Base-by-base conservation (phyloP, 148 eudicot genomes). In the Fagopyrum tataricum region DNA sequence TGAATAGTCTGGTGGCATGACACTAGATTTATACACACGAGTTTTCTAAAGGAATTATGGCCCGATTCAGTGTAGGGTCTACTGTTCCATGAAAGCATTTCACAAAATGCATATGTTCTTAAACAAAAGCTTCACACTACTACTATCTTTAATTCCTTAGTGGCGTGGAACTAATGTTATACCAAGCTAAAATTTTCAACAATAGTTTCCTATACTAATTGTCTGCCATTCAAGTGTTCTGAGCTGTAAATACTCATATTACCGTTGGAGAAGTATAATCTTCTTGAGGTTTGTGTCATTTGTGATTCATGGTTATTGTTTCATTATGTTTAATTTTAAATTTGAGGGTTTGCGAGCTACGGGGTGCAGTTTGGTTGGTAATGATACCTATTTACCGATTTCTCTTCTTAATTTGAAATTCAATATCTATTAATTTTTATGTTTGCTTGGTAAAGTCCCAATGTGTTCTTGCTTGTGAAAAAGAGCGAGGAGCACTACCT, bases 301-400 rank as follows among this genome's bases (percentile, higher is more conserved):
- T n/a, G n/a, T n/a, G n/a, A n/a, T n/a, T n/a, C n/a, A n/a, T n/a
- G n/a, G n/a, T n/a, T n/a, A n/a, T n/a, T n/a, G n/a, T n/a, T n/a
- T n/a, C n/a, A n/a, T n/a, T n/a, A n/a, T n/a, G n/a, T n/a, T n/a
- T n/a, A n/a, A n/a, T n/a, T n/a, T n/a, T n/a, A 91, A 95, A 82
- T 95, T 91, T 70, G 87, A 87, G 74, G 84, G 80, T 72, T 81
- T 95, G 66, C 79, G 79, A 73, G 78, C 83, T 4, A 95, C 90
- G 79, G 93, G 93, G 7, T 95, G 97, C 82, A 87, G 84, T 78
- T 82, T 95, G 82, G 79, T 95, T 39, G 98, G 98, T 95, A 88
- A 70, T 70, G 20, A 64, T 64, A 64, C 69, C 42, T 37, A 14
- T 37, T 64, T 37, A 31, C 69, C 10, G 69, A 31, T 64, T 64